These are phyloP conservation scores for Boletus insuetus DNA, from an alignment of 768 basidiomycete genomes.

Conservation along the genomic window DNA sequence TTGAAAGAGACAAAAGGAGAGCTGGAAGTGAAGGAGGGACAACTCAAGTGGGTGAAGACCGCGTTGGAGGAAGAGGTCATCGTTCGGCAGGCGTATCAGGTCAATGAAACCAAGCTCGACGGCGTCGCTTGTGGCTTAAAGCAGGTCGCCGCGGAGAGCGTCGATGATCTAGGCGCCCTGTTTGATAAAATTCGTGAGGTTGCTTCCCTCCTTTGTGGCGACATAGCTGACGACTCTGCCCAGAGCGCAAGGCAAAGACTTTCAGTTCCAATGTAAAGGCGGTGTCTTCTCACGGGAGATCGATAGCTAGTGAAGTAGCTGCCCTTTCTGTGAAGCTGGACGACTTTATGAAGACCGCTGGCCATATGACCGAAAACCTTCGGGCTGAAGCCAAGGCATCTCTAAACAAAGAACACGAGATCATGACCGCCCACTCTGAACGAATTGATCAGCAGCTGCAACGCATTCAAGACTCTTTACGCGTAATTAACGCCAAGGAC, in stretches of 20 bases:
- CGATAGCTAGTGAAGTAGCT: constrained; percentile 52
- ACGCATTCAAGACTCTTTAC: constrained; percentile 49
- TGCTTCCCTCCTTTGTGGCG: background rate
- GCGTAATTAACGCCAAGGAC: constrained; percentile 55
- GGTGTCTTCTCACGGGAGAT: constrained; percentile 60
- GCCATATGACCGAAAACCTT: constrained; percentile 52
- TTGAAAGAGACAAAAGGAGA: constrained; percentile 51
- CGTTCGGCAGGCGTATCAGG: constrained; percentile 73
- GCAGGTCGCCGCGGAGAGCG: constrained; percentile 60
- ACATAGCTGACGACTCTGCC: constrained; percentile 6
- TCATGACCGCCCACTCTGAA: constrained; percentile 47
- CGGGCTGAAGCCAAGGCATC: constrained; percentile 55
- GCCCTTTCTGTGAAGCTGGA: constrained; percentile 56
- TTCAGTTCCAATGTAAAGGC: constrained; percentile 63
- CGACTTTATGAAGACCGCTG: constrained; percentile 57
- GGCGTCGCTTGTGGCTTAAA: constrained; percentile 70
- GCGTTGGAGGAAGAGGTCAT: constrained; percentile 78
- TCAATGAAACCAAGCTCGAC: constrained; percentile 69
- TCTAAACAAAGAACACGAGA: constrained; percentile 53
- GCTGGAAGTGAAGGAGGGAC: constrained; percentile 51
- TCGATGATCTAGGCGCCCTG: constrained; percentile 65
- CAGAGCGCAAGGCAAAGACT: constrained; percentile 72
- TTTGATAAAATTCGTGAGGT: constrained; percentile 81
- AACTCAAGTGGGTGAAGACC: constrained; percentile 54
- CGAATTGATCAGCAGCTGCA: constrained; percentile 58